Percentiles rank a stretch among this genome's conserved stretches.
phyloP scores from a whole-genome alignment of 2,329 filamentous ascomycete species.

The Sclerotinia subarctica region DNA sequence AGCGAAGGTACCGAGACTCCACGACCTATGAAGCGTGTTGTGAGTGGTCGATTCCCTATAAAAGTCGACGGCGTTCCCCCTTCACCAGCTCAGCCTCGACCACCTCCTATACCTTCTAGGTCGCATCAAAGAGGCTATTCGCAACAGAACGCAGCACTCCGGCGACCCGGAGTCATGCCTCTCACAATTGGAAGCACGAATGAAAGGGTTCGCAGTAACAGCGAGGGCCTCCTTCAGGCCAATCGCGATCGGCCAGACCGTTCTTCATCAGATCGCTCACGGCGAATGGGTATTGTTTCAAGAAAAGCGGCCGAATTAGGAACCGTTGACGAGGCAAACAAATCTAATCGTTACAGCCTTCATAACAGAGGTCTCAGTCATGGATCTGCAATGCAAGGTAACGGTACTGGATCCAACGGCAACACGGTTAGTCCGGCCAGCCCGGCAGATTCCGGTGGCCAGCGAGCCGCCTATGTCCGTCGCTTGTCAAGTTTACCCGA shows the following conservation, averaged over 20 bases:
- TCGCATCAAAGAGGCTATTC: conserved; percentile 78
- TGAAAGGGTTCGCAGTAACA: conserved; percentile 65
- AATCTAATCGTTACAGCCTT: conserved; percentile 58
- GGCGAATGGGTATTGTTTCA: conserved; percentile 63
- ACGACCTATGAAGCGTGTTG: conserved; percentile 60
- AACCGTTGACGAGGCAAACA: conserved; percentile 57
- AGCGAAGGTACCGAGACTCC: conserved; percentile 80
- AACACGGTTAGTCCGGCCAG: conserved; percentile 51
- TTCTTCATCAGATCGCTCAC: conserved; percentile 50
- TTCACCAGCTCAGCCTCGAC: conserved; percentile 63
- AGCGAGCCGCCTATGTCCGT: conserved; percentile 59
- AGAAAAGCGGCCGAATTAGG: conserved; percentile 59
- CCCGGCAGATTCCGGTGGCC: conserved; percentile 54
- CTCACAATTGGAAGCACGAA: conserved; percentile 64
- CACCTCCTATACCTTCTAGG: conserved; percentile 74
- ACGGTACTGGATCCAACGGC: conserved; percentile 32
- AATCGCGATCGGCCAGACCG: conserved; percentile 38
- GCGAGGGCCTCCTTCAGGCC: conserved; percentile 55
- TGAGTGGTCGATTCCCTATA: conserved; percentile 64
- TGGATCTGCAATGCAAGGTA: conserved; percentile 62
- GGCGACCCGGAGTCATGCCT: conserved; percentile 72
- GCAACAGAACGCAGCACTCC: conserved; percentile 59
- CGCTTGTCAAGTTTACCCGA: conserved; percentile 61
- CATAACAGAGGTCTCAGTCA: conserved; percentile 66
- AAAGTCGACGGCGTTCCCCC: conserved; percentile 72